These are phyloP conservation scores for Urtica urens DNA, from an alignment of 306 rosid species.

Conservation along the genomic window DNA sequence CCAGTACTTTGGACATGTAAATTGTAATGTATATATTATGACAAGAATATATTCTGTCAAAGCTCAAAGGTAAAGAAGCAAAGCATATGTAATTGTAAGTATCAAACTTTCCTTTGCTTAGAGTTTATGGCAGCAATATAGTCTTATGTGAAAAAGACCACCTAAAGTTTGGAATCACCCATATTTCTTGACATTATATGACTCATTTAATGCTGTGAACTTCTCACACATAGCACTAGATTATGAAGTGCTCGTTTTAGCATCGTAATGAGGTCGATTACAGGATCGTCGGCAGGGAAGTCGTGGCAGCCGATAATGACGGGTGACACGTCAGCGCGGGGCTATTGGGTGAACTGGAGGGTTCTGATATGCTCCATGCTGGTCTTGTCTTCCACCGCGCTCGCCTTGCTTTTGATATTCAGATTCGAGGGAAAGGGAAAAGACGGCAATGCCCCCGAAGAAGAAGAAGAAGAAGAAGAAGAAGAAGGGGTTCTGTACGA, in stretches of 20 bases:
- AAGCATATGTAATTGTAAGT: constrained; percentile 69
- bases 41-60: too few relatives aligned
- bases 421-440: constrained; percentile 37
- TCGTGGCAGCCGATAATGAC: constrained; percentile 77
- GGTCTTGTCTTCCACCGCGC: constrained; percentile 37
- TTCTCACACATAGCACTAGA: neutral
- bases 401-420: constrained; percentile 38
- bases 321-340: constrained; percentile 49
- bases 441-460: constrained; percentile 11
- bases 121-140: constrained; percentile 11
- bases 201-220: neutral
- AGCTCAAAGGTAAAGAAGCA: constrained; percentile 44
- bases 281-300: constrained; percentile 44
- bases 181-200: constrained; percentile 10
- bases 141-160: constrained; percentile 20
- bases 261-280: constrained; percentile 39
- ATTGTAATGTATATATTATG: too few relatives aligned
- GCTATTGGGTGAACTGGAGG: constrained; percentile 93
- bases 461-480: constrained; percentile 19
- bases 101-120: constrained; percentile 58
- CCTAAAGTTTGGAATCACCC: constrained; percentile 54
- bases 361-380: constrained; percentile 55
- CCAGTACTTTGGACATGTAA: constrained; percentile 3
- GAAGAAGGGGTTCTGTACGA: constrained; percentile 43
- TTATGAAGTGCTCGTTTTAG: neutral